Evolutionary conservation across 805 yeast species (phyloP).

Genomic region (Pichia manshurica): DNA sequence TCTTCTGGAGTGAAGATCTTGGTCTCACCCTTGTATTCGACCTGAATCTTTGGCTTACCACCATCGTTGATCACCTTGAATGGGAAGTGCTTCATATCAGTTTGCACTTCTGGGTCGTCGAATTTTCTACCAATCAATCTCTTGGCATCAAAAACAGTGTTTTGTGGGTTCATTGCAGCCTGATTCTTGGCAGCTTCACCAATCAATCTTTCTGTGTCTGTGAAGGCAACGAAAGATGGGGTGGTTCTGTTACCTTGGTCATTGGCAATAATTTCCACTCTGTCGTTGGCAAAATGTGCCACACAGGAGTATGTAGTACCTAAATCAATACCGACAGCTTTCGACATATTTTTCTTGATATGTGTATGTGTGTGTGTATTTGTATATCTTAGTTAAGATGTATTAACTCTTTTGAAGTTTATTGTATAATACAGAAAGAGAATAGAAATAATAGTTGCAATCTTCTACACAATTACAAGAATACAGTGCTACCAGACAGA

Average conservation of each 20-base stretch:
- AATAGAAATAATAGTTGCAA: no score
- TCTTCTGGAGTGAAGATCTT: constrained; percentile 92
- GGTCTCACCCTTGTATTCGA: constrained; percentile 77
- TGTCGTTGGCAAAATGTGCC: constrained; percentile 84
- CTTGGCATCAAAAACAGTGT: constrained; percentile 87
- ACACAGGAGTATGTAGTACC: constrained; percentile 94
- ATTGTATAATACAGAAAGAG: no score
- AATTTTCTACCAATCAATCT: constrained; percentile 91
- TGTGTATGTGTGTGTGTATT: no score
- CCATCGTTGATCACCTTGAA: constrained; percentile 68
- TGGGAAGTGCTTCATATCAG: constrained; percentile 79
- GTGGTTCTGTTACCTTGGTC: constrained; percentile 99
- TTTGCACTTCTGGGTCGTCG: constrained; percentile 73
- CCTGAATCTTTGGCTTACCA: constrained; percentile 80
- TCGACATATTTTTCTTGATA: constrained; percentile 21
- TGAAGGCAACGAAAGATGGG: constrained; percentile 93
- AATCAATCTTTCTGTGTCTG: constrained; percentile 84
- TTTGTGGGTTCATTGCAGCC: constrained; percentile 87
- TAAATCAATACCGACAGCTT: constrained; percentile 68
- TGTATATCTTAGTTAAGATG: no score
- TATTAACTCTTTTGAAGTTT: no score
- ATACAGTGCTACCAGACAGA: no score
- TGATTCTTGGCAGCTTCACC: constrained; percentile 98
- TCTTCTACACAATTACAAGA: no score
- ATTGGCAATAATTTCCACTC: constrained; percentile 93